These are phyloP conservation scores for Volvox reticuliferus DNA, from an alignment of 139 green algal species.

Conservation along the genomic window DNA sequence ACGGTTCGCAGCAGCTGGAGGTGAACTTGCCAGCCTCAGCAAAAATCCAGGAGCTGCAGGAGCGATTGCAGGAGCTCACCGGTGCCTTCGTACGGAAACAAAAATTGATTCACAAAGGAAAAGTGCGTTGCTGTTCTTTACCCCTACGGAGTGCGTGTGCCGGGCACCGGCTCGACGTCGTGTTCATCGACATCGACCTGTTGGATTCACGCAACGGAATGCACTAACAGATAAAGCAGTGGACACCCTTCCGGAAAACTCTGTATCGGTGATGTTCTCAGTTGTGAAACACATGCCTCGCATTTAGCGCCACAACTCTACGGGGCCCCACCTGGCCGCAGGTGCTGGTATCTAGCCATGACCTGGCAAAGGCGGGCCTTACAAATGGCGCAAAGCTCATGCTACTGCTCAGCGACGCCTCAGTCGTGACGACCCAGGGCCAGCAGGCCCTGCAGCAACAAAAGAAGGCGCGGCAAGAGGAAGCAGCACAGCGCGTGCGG, in stretches of 20 bases:
- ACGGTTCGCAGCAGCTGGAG: conserved; percentile 7
- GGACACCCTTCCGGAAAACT: no score
- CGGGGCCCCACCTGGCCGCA: not conserved
- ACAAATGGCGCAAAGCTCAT: conserved; percentile 74
- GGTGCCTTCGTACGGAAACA: conserved; percentile 68
- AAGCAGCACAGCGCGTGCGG: conserved; percentile 50
- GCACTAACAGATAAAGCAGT: no score
- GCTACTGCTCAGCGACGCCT: conserved; percentile 63
- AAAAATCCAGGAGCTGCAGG: conserved; percentile 48
- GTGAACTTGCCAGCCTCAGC: not conserved
- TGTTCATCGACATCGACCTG: no score
- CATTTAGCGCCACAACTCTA: no score
- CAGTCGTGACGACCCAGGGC: conserved; percentile 35
- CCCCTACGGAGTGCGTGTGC: no score
- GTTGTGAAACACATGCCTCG: no score
- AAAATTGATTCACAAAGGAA: conserved; percentile 78
- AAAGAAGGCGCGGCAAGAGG: conserved; percentile 42
- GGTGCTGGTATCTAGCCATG: conserved; percentile 33
- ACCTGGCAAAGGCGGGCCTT: conserved; percentile 48
- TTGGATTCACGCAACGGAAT: no score
- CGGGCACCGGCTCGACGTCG: no score
- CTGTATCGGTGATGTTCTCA: no score
- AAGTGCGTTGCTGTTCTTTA: conserved; percentile 49
- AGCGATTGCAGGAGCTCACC: conserved; percentile 62
- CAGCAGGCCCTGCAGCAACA: conserved; percentile 54